Evolutionary conservation across 2,329 filamentous ascomycete species (phyloP).

Genomic region (Exophiala aquamarina): DNA sequence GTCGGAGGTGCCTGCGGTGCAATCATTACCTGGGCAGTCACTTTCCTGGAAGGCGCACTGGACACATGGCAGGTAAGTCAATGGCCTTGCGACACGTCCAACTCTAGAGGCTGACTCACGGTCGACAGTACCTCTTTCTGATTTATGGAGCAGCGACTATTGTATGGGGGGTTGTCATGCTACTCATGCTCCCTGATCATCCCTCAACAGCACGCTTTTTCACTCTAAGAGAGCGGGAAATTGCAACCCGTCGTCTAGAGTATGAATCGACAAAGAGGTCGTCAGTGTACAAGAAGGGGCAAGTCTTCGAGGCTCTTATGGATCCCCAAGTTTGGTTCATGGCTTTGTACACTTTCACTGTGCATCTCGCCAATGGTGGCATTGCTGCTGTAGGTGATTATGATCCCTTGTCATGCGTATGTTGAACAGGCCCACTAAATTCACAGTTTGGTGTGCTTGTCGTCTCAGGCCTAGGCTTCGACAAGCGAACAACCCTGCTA

Average conservation of each 20-base stretch:
- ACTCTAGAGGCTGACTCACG: no score
- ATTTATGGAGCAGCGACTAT: not conserved
- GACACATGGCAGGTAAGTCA: not conserved
- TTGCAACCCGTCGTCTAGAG: not conserved
- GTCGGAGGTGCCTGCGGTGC: not conserved
- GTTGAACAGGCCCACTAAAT: no score
- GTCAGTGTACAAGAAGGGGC: not conserved
- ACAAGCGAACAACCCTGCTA: no score
- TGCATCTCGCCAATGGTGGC: not conserved
- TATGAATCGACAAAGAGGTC: not conserved
- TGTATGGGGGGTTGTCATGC: not conserved
- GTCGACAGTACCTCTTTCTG: not conserved
- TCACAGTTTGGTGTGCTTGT: no score
- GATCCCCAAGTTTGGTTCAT: not conserved
- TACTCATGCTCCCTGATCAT: not conserved
- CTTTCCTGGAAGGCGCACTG: not conserved
- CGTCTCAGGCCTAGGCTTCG: no score
- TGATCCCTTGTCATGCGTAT: no score
- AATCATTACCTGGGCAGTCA: not conserved
- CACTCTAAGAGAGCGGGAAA: not conserved
- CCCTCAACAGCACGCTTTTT: not conserved
- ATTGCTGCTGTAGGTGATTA: not conserved
- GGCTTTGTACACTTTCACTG: not conserved
- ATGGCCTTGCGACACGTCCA: not conserved
- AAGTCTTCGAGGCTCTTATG: not conserved